These are phyloP conservation scores for Striga asiatica DNA, from an alignment of 257 asterid genomes.

Conservation along the genomic window DNA sequence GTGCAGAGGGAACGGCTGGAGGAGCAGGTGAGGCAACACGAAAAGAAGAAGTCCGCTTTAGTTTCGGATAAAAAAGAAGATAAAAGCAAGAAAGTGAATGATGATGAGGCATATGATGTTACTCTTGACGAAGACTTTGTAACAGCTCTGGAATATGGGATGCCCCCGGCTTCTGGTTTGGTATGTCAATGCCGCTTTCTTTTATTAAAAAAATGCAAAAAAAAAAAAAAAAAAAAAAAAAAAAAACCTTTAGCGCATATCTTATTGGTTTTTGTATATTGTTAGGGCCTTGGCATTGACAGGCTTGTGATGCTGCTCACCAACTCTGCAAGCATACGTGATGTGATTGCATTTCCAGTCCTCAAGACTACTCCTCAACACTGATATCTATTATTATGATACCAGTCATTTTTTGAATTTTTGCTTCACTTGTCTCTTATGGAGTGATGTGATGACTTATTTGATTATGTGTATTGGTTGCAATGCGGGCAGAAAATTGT, in stretches of 20 bases:
- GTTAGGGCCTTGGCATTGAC: constrained; percentile 88
- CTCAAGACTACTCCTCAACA: constrained; percentile 49
- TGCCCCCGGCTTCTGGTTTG: constrained; percentile 99
- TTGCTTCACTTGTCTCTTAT: too few species aligned
- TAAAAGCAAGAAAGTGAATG: constrained; percentile 4
- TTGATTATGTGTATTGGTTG: too few species aligned
- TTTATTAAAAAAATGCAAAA: too few species aligned
- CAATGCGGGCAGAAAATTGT: too few species aligned
- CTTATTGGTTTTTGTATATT: background rate
- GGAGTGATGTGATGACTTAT: too few species aligned
- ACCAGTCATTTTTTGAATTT: too few species aligned
- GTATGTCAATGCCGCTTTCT: constrained; percentile 21
- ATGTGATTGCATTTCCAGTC: constrained; percentile 87
- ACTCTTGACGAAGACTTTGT: constrained; percentile 82
- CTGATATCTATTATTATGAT: background rate
- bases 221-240: too few species aligned
- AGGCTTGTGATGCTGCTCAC: constrained; percentile 87
- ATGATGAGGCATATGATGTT: constrained; percentile 70
- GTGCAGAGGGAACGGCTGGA: constrained; percentile 73
- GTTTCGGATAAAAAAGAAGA: constrained; percentile 19
- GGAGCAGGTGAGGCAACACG: constrained; percentile 88
- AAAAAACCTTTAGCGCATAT: too few species aligned
- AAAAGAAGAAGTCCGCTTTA: constrained; percentile 38
- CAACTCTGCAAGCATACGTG: constrained; percentile 77
- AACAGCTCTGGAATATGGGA: constrained; percentile 92